These are phyloP conservation scores for Macrolepiota fuliginosa DNA, from an alignment of 768 basidiomycete genomes.

Conservation along the genomic window DNA sequence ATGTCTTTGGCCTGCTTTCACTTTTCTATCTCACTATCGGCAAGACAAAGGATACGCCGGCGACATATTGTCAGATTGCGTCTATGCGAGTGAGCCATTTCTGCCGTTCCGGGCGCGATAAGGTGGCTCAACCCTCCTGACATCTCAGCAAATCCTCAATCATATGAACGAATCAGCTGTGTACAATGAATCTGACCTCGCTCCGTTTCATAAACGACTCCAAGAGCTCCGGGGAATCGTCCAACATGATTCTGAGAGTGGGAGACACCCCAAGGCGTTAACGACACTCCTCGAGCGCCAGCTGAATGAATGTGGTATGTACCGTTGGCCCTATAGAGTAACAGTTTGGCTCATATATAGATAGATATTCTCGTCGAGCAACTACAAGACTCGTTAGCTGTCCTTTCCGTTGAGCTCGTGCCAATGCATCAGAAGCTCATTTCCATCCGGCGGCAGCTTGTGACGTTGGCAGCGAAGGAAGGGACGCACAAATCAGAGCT, in stretches of 20 bases:
- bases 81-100: constrained; percentile 83
- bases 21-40: constrained; percentile 98
- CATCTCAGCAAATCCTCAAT: constrained; percentile 79
- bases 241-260: constrained; percentile 74
- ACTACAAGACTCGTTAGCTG: constrained; percentile 82
- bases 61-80: constrained; percentile 93
- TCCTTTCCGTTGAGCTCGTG: constrained; percentile 85
- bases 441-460: constrained; percentile 83
- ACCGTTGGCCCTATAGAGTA: background rate
- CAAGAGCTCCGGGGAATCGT: constrained; percentile 84
- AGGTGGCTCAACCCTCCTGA: constrained; percentile 19
- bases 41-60: constrained; percentile 91
- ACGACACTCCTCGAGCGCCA: constrained; percentile 88
- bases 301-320: constrained; percentile 87
- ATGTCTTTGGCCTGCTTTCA: constrained; percentile 93
- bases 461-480: constrained; percentile 83
- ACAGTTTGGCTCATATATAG: background rate
- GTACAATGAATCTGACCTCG: constrained; percentile 89
- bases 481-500: constrained; percentile 83
- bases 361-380: constrained; percentile 74
- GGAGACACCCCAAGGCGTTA: constrained; percentile 83
- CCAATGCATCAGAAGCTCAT: constrained; percentile 91
- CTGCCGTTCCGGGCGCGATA: background rate
- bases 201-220: constrained; percentile 82
- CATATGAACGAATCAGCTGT: constrained; percentile 96